Evolutionary conservation across 345 rosid genomes (phyloP).

Genomic region (Eucalyptus shirleyi): DNA sequence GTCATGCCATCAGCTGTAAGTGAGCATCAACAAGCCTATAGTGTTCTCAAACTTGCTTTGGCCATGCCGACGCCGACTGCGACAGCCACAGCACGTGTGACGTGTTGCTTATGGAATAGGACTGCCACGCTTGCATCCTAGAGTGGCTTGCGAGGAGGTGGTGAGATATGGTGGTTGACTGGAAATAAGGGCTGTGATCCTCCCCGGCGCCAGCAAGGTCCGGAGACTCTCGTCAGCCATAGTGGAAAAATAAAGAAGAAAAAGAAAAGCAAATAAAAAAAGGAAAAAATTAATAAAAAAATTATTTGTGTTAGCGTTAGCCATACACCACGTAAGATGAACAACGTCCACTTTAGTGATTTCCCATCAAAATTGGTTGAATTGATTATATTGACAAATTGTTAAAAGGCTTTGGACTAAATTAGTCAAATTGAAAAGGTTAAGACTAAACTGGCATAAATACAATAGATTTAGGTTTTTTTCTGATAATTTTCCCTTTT

Average conservation of each 20-base stretch:
- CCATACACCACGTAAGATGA: rapidly evolving
- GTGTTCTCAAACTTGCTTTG: neutral
- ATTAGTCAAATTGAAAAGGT: too few species aligned
- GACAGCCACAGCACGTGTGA: neutral
- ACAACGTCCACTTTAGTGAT: neutral
- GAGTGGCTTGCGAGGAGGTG: neutral
- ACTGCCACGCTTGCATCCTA: neutral
- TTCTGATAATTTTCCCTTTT: too few species aligned
- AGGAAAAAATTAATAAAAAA: too few species aligned
- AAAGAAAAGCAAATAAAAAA: too few species aligned
- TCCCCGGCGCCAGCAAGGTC: neutral
- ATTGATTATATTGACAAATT: too few species aligned
- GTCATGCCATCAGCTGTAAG: neutral
- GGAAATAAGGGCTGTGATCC: neutral
- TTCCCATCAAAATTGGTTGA: neutral
- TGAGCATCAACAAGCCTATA: neutral
- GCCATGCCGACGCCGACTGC: neutral
- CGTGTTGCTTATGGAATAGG: neutral
- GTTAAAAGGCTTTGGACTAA: too few species aligned
- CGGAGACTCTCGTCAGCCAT: neutral
- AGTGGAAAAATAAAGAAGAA: neutral
- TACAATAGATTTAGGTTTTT: neutral
- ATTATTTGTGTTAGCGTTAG: rapidly evolving
- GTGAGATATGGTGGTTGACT: neutral
- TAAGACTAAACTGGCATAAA: too few species aligned